Evolutionary conservation across 1,139 yeast species (phyloP), one percentile per base, ranked within the genome.

Genomic region (Blastobotrys malaysiensis): DNA sequence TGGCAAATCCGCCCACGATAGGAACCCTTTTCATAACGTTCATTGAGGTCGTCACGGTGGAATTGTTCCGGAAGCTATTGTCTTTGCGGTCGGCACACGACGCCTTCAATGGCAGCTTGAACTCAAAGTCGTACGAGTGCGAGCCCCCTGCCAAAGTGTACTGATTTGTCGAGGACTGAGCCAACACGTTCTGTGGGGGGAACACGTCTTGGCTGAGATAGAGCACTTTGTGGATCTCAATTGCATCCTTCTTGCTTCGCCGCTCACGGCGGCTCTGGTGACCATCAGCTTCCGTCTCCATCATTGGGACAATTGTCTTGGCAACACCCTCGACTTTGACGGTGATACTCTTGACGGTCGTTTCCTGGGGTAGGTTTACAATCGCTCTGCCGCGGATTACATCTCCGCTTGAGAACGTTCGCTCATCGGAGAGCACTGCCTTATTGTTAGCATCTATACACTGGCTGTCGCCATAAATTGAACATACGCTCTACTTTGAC

Each of bases 91-190:
- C 74, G 43, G 71, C 70, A 66, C 88, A 84, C 18, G 77, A 70
- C 53, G 75, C 74, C 53, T 74, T 73, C 57, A 77, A 65, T 0
- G 89, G 88, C 45, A 84, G 69, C 57, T 69, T 72, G 63, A 84
- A 80, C 48, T 72, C 71, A 65, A 84, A 84, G 5, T 83, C 82
- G 63, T 82, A 84, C 1, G 71, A 63, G 64, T 84, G 82, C 39
- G 73, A 73, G 0, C 89, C 89, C 0, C 86, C 81, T 1, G 81
- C 75, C 55, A 84, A 69, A 0, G 88, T 83, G 65, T 78, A 83
- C 52, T 80, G 83, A 56, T 76, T 76, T 4, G 80, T 73, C 50
- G 70, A 70, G 19, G 81, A 73, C 1, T 77, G 80, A 46, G 73
- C 65, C 11, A 81, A 69, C 24, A 83, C 73, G 52, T 82, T 80